phyloP scores from a whole-genome alignment of 805 yeast species.

The Candida namnaoensis region DNA sequence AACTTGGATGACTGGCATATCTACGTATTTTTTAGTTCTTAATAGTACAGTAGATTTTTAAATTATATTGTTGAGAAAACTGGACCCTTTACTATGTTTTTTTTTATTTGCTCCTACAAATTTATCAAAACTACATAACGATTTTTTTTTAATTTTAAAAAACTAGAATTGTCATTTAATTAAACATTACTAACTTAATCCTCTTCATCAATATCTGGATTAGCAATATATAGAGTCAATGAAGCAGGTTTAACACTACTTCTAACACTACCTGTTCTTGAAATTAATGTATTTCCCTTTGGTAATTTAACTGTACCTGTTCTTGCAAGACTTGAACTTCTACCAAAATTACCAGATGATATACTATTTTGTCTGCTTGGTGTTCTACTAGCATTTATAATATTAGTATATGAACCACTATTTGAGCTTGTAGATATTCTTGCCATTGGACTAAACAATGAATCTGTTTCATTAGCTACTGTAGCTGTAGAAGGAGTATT shows the following conservation, averaged over 20 bases:
- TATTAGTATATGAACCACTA: too few species aligned
- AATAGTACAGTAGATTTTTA: too few species aligned
- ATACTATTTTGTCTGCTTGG: background rate
- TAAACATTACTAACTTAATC: conserved; percentile 3
- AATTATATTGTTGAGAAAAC: too few species aligned
- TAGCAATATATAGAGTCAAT: conserved; percentile 45
- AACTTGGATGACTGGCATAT: too few species aligned
- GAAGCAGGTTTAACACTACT: conserved; percentile 25
- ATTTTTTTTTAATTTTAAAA: too few species aligned
- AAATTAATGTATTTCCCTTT: conserved; percentile 14
- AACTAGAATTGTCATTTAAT: too few species aligned
- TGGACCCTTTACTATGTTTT: too few species aligned
- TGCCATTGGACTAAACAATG: background rate
- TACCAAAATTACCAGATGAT: background rate
- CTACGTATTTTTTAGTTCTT: too few species aligned
- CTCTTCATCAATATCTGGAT: conserved; percentile 44
- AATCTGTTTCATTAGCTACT: background rate
- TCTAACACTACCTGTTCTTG: conserved; percentile 25
- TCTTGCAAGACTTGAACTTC: conserved; percentile 2
- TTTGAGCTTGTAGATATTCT: too few species aligned
- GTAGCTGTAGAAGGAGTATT: background rate
- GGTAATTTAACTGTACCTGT: conserved; percentile 12
- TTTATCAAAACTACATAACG: too few species aligned
- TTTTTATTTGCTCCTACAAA: too few species aligned
- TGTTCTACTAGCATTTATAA: too few species aligned